A percentile compares a stretch with the other conserved stretches of the same genome.
Evolutionary conservation across 352 stramenopile species (phyloP).

Genomic region (Phytopythium kandeliae): DNA sequence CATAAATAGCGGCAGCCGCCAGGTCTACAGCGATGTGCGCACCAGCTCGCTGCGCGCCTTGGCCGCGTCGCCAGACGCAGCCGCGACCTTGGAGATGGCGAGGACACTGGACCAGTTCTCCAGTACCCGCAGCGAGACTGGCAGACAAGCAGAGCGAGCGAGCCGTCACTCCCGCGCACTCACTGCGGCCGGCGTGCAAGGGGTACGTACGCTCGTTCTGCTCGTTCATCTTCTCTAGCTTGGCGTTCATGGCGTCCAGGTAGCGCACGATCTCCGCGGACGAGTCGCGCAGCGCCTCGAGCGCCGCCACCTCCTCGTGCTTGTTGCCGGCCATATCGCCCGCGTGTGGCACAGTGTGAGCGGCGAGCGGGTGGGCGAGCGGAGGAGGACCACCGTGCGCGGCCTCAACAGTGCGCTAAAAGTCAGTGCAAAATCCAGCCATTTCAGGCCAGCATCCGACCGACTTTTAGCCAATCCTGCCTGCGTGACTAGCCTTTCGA

Average conservation of each 20-base stretch:
- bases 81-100: slow-evolving; percentile 55
- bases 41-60: slow-evolving; percentile 47
- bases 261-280: slow-evolving; percentile 71
- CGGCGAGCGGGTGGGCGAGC: too few species aligned
- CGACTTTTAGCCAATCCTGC: too few species aligned
- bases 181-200: not conserved
- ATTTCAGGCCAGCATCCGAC: not conserved
- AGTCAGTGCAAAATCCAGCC: not conserved
- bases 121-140: slow-evolving; percentile 71
- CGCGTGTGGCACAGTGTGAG: too few species aligned
- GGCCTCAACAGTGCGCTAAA: not conserved
- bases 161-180: too few species aligned
- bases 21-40: slow-evolving; percentile 33
- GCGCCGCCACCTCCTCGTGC: slow-evolving; percentile 73
- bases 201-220: slow-evolving; percentile 67
- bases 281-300: slow-evolving; percentile 73
- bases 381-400: not conserved
- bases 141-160: not conserved
- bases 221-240: slow-evolving; percentile 70
- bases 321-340: slow-evolving; percentile 33
- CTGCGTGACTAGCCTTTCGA: too few species aligned
- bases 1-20: slow-evolving; percentile 7
- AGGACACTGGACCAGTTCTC: slow-evolving; percentile 84
- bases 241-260: slow-evolving; percentile 67
- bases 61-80: slow-evolving; percentile 16